These are phyloP conservation scores for Penicillium cosmopolitanum DNA, from an alignment of 495 filamentous ascomycete genomes.

Conservation along the genomic window DNA sequence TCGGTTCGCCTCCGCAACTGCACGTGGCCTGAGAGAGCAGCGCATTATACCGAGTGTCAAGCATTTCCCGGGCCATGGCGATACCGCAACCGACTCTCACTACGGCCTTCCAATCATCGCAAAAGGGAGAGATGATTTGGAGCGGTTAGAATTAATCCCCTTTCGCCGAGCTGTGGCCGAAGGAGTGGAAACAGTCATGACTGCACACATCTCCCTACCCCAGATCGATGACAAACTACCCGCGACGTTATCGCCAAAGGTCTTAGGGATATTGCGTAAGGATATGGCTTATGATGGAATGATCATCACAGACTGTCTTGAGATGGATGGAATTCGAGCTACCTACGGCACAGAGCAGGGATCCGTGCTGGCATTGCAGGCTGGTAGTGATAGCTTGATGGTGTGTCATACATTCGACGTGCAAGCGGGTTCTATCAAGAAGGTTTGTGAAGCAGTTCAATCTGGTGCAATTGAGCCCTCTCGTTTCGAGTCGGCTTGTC, in stretches of 20 bases:
- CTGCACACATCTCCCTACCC: constrained; percentile 47
- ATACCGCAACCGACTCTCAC: constrained; percentile 48
- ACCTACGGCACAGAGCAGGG: constrained; percentile 52
- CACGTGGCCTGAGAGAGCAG: constrained; percentile 40
- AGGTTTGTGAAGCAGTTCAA: constrained; percentile 43
- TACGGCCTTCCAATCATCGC: constrained; percentile 45
- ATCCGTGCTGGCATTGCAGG: constrained; percentile 48
- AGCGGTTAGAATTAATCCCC: constrained; percentile 44
- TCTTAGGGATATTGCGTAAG: constrained; percentile 42
- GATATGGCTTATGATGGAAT: constrained; percentile 48
- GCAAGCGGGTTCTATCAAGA: constrained; percentile 47
- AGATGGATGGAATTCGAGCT: constrained; percentile 52
- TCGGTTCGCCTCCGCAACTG: constrained; percentile 40
- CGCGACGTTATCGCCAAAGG: constrained; percentile 42
- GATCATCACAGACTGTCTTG: constrained; percentile 45
- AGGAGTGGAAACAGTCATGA: constrained; percentile 47
- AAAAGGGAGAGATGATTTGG: constrained; percentile 43
- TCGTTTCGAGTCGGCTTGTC: constrained; percentile 40
- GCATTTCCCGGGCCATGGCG: constrained; percentile 50
- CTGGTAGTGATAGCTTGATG: constrained; percentile 56
- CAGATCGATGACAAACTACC: constrained; percentile 38
- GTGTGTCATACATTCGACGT: constrained; percentile 54
- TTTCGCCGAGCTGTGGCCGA: constrained; percentile 49
- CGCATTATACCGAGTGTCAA: constrained; percentile 46
- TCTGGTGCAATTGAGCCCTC: constrained; percentile 36